Percentiles rank a stretch among this genome's conserved stretches.
phyloP scores from a whole-genome alignment of 2,329 filamentous ascomycete genomes.

The Cordyceps javanica region DNA sequence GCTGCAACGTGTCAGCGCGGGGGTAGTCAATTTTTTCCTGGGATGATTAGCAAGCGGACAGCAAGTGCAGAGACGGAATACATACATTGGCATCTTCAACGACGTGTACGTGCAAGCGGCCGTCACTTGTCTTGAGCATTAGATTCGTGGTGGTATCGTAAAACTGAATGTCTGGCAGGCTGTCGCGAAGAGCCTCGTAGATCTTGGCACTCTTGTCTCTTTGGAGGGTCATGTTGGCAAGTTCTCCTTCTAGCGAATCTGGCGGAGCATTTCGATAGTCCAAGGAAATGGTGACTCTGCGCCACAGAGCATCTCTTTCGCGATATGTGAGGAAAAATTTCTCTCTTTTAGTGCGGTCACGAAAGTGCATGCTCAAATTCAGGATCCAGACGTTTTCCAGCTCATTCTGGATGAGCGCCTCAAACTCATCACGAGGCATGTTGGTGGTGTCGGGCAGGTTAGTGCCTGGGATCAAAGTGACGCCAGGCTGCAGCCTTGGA shows the following conservation, averaged over 20 bases:
- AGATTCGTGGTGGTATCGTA: conserved; percentile 95
- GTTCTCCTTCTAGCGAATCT: conserved; percentile 78
- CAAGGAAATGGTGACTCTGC: conserved; percentile 84
- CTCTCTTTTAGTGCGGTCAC: conserved; percentile 84
- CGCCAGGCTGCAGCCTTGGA: background rate
- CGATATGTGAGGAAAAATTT: conserved; percentile 98
- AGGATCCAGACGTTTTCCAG: conserved; percentile 88
- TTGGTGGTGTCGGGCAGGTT: conserved; percentile 38
- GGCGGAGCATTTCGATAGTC: conserved; percentile 79
- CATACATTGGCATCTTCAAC: conserved; percentile 84
- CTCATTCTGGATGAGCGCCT: conserved; percentile 67
- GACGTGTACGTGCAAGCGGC: conserved; percentile 88
- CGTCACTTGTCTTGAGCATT: conserved; percentile 83
- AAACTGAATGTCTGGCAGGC: conserved; percentile 87
- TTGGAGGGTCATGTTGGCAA: conserved; percentile 73
- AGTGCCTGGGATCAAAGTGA: conserved; percentile 26
- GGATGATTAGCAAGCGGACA: conserved; percentile 14
- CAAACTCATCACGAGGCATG: conserved; percentile 49
- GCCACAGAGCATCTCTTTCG: conserved; percentile 71
- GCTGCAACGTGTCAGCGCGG: conserved; percentile 62
- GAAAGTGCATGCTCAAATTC: conserved; percentile 97
- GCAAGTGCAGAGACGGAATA: conserved; percentile 16
- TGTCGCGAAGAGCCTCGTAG: conserved; percentile 90
- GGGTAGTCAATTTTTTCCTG: conserved; percentile 87
- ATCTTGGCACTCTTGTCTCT: conserved; percentile 89